Evolutionary conservation across 2,329 filamentous ascomycete species (phyloP).

Genomic region (Microcyclosporella mali): DNA sequence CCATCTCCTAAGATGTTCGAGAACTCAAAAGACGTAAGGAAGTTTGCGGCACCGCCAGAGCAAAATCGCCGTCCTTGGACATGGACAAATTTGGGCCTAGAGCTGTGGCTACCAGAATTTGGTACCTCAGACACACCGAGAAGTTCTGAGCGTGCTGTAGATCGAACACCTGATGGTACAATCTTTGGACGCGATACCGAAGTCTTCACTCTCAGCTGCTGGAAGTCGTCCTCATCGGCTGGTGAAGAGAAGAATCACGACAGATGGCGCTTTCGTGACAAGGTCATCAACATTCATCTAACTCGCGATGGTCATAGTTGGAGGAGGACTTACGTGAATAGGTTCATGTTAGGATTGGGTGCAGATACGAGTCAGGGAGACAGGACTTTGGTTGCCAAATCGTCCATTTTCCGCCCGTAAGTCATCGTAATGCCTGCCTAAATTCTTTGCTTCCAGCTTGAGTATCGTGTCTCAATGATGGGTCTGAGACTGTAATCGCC

Average conservation of each 20-base stretch:
- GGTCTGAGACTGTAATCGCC: too few species aligned
- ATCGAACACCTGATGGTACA: neutral
- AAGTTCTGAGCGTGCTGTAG: neutral
- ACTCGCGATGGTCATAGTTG: neutral
- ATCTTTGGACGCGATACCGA: neutral
- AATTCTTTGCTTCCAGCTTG: too few species aligned
- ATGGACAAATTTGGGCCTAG: conserved; percentile 1
- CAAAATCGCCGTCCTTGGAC: conserved; percentile 1
- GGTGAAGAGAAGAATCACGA: neutral
- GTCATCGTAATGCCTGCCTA: too few species aligned
- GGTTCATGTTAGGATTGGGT: neutral
- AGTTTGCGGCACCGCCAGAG: neutral
- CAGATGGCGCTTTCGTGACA: neutral
- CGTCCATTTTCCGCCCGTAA: too few species aligned
- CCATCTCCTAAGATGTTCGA: neutral
- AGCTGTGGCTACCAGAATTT: conserved; percentile 1
- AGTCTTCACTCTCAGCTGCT: neutral
- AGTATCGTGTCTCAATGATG: too few species aligned
- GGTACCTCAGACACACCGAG: neutral
- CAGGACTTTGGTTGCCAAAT: too few species aligned
- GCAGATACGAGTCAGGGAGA: neutral
- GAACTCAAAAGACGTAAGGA: neutral
- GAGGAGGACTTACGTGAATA: neutral
- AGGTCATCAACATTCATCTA: neutral
- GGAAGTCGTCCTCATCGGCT: neutral